These are phyloP conservation scores for Cetraspora pellucida DNA, from an alignment of 192 early-diverging fungal genomes.

Conservation along the genomic window DNA sequence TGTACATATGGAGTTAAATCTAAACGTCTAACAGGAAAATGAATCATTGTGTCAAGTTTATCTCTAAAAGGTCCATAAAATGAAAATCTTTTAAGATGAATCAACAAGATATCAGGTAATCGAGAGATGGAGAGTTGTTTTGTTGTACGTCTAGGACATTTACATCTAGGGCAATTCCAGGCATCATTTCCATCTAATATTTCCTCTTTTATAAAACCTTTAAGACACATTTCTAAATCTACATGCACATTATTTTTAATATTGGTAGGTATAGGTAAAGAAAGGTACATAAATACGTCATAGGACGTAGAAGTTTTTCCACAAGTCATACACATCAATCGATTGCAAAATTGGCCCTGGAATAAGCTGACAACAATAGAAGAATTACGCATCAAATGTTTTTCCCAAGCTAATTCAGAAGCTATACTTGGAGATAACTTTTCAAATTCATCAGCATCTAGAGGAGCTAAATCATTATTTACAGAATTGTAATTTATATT, in stretches of 20 bases:
- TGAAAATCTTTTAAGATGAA: constrained; percentile 95
- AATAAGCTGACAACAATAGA: constrained; percentile 89
- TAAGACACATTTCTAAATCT: constrained; percentile 81
- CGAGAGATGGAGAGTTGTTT: constrained; percentile 80
- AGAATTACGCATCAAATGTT: constrained; percentile 73
- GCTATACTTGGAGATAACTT: constrained; percentile 62
- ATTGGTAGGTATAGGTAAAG: constrained; percentile 80
- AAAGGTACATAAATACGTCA: constrained; percentile 88
- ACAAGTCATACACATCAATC: constrained; percentile 73
- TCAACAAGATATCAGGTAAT: constrained; percentile 85
- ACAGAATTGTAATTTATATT: constrained; percentile 64
- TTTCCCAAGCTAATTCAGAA: constrained; percentile 70
- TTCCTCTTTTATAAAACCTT: constrained; percentile 83
- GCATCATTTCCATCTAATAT: constrained; percentile 86
- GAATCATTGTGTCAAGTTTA: constrained; percentile 86
- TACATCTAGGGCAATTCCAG: constrained; percentile 90
- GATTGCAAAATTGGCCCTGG: constrained; percentile 79
- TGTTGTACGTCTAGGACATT: constrained; percentile 66
- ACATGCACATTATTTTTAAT: constrained; percentile 52
- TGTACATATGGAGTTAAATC: constrained; percentile 63
- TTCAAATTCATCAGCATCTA: constrained; percentile 61
- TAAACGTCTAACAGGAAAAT: constrained; percentile 73
- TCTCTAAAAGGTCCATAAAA: constrained; percentile 90
- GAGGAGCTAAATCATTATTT: constrained; percentile 25
- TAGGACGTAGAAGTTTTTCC: constrained; percentile 82